Conservation (phyloP, 805 yeast genomes). For the Myxozyma geophila region DNA sequence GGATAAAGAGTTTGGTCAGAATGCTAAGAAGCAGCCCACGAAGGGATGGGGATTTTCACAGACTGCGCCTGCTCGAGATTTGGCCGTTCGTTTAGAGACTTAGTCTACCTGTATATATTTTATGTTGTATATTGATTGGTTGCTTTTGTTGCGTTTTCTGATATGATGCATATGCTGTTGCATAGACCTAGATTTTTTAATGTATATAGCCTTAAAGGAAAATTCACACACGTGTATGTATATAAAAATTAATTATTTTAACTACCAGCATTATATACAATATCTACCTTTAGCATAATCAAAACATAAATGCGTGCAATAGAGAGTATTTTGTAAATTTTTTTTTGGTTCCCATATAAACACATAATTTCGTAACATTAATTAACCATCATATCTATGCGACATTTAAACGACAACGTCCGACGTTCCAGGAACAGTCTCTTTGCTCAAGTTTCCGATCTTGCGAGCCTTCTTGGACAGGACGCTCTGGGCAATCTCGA, state of each 20-base stretch:
- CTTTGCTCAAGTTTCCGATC: slow-evolving; percentile 49
- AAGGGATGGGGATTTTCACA: slow-evolving; percentile 22
- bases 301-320: too few species aligned
- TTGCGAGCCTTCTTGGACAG: slow-evolving; percentile 56
- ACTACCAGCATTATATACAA: too few species aligned
- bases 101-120: background rate
- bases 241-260: too few species aligned
- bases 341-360: too few species aligned
- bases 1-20: slow-evolving; percentile 32
- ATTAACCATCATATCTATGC: background rate
- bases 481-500: slow-evolving; percentile 78
- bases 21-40: slow-evolving; percentile 14
- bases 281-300: too few species aligned
- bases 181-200: too few species aligned
- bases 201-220: too few species aligned
- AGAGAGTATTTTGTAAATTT: too few species aligned
- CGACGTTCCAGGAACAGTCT: slow-evolving; percentile 16
- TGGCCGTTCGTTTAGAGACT: slow-evolving; percentile 9
- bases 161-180: background rate
- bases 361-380: background rate
- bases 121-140: background rate
- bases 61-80: slow-evolving; percentile 4
- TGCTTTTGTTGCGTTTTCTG: background rate
- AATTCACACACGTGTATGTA: too few species aligned
- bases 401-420: slow-evolving; percentile 19